Base-by-base conservation (phyloP, 2,329 filamentous ascomycete genomes). In the Talaromyces rugulosus region DNA sequence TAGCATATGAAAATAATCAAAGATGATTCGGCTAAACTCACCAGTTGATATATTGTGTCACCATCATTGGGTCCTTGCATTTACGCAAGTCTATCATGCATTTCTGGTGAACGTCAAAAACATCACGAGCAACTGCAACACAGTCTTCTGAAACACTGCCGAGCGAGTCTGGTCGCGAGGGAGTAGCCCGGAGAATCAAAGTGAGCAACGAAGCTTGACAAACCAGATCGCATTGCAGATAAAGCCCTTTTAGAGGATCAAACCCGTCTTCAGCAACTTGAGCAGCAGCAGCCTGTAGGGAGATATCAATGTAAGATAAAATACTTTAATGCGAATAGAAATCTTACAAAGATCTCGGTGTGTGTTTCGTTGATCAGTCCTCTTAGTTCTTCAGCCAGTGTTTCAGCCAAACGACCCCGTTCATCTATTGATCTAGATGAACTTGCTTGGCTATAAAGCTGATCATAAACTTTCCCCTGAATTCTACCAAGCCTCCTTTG, bases 391-490 rank as follows among this genome's bases (percentile, higher is more conserved):
- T 40, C 40, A 34, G 58, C 58, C 36, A 60, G 33, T 27, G 30
- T 30, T 12, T 56, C 36, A n/a, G 58, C 58, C 14, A 36, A 16
- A 34, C 23, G 27, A 56, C 18, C n/a, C 23, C 58, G 36, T 44
- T 55, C 52, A 11, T 55, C 34, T 14, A 14, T 16, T 33, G 51
- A 36, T 33, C 51, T 40, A 5, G 52, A 60, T 36, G 53, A 52
- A 34, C 58, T 33, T 18, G 33, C 28, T 30, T 51, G 51, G 23
- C 58, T 60, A 50, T 55, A 60, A 28, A 60, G 52, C 30, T 60
- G 58, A 56, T 60, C 58, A 42, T 60, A 60, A 16, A 60, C 52
- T 52, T 55, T 60, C 23, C 58, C 58, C 42, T 60, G 40, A n/a
- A 60, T 56, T 56, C 58, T 50, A 8, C 58, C 52, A 28, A 60